Percentiles rank a stretch among this genome's conserved stretches.
Evolutionary conservation across 192 early-diverging fungal species (phyloP).

Genomic region (Lunasporangiospora selenospora): DNA sequence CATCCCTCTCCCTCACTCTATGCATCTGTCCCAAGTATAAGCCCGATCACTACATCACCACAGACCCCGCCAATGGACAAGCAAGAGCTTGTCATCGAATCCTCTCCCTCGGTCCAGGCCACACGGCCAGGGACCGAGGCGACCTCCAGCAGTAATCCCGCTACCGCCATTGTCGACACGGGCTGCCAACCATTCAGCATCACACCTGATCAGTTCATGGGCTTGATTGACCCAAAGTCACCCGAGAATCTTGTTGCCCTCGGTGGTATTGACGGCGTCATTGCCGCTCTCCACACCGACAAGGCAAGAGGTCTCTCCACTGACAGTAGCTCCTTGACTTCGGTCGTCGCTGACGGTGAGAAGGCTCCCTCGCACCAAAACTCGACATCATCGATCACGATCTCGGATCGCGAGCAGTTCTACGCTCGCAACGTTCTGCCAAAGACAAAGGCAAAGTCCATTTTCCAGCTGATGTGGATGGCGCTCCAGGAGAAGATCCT

Average conservation of each 20-base stretch:
- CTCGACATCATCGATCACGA: not conserved
- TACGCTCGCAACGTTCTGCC: constrained; percentile 78
- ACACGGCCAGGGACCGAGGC: not conserved
- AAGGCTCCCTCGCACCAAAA: not conserved
- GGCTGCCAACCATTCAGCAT: constrained; percentile 52
- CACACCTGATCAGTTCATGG: constrained; percentile 53
- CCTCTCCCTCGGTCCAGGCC: constrained; percentile 1
- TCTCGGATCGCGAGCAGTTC: constrained; percentile 56
- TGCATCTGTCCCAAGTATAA: not conserved
- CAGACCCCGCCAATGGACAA: no score
- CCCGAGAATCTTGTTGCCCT: constrained; percentile 39
- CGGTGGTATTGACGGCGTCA: constrained; percentile 57
- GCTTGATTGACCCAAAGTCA: constrained; percentile 62
- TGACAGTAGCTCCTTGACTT: constrained; percentile 20
- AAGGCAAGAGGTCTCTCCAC: constrained; percentile 50
- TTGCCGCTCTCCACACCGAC: constrained; percentile 55
- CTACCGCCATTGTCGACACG: constrained; percentile 36
- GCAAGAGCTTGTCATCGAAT: constrained; percentile 11
- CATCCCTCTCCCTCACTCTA: not conserved
- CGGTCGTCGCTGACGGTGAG: constrained; percentile 22
- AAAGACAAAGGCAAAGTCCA: constrained; percentile 65
- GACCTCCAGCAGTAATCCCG: constrained; percentile 9
- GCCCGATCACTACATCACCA: not conserved
- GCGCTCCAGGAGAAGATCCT: constrained; percentile 82
- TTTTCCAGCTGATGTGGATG: constrained; percentile 80